Evolutionary conservation across 1,284 basidiomycete species (phyloP), one percentile per base, ranked within the genome.

Genomic region (Pterulicium gracile): DNA sequence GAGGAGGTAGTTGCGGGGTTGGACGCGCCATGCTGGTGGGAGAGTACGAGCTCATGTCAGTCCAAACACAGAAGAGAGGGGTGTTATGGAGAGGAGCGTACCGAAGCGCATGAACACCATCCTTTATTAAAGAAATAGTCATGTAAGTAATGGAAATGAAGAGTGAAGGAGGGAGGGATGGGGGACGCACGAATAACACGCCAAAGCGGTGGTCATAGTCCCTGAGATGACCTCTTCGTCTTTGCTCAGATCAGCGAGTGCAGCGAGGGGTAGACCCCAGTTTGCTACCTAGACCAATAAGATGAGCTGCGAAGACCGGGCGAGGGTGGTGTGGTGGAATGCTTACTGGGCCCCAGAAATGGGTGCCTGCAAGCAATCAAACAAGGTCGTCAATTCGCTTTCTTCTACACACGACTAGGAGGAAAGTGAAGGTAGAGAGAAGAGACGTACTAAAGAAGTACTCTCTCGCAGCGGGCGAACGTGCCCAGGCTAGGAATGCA

Each of bases 171-270:
- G 41, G 20, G 43, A 44, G 27, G 22, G 46, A 44, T 24, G 21
- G 23, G 7, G 44, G 39, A 84, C 90, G 69, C 61, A 94, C 91
- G 94, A 97, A 66, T 97, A 97, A 49, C 70, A 75, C 13, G 81
- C 77, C 35, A 98, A 75, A 15, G 94, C 88, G 18, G 87, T 81
- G 3, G 90, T 94, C 93, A 98, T 98, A 24, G 91, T 77, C 17
- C 93, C 90, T 45, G 92, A 95, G 56, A 98, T 98, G 61, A 90
- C 75, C 56, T 95, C 90, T 65, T 95, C 90, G 77, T 95, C 89
- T 63, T 94, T 95, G 58, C 70, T 71, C 57, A 96, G 69, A 67
- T 98, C 94, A 3, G 91, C 63, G 41, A 98, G 67, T 34, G 93
- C 93, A 54, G 93, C 93, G 35, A 97, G 67, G 47, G 93, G 93